These are phyloP conservation scores for Adansonia grandidieri DNA, from an alignment of 441 rosid species.

Conservation along the genomic window DNA sequence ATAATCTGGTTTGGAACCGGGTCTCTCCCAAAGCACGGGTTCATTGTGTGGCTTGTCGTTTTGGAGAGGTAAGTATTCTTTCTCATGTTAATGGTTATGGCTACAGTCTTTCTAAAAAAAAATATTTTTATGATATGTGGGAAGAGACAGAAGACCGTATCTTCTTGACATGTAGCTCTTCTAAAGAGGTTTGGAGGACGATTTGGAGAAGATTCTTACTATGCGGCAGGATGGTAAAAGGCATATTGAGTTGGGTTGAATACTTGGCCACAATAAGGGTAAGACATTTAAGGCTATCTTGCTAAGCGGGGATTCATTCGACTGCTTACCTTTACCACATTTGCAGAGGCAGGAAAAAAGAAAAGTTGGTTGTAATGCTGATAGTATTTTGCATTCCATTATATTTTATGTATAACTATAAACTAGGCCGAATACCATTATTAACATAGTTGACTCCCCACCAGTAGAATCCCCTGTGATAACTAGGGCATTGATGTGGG, in stretches of 20 bases:
- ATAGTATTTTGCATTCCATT: not conserved
- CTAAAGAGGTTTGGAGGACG: not conserved
- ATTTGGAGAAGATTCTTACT: not conserved
- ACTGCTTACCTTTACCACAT: not conserved
- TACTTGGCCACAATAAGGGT: not conserved
- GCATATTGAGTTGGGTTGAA: not conserved
- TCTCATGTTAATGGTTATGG: not conserved
- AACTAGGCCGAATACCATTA: not conserved
- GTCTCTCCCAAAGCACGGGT: slow-evolving; percentile 7
- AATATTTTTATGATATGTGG: not conserved
- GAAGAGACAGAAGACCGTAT: slow-evolving; percentile 3
- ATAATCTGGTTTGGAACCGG: not conserved
- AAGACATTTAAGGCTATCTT: slow-evolving; percentile 1
- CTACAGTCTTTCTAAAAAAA: not conserved
- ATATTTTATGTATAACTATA: not conserved
- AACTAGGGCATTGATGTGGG: not conserved
- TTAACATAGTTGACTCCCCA: not conserved
- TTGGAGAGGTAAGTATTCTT: not conserved
- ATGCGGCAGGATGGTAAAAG: not conserved
- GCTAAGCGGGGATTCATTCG: not conserved
- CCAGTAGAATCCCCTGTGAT: not conserved
- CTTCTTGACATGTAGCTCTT: not conserved
- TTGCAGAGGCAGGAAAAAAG: not conserved
- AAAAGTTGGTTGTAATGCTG: not conserved
- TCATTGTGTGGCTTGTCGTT: not conserved